phyloP scores from a whole-genome alignment of 1,139 yeast genomes.

The Yamadazyma oceani region DNA sequence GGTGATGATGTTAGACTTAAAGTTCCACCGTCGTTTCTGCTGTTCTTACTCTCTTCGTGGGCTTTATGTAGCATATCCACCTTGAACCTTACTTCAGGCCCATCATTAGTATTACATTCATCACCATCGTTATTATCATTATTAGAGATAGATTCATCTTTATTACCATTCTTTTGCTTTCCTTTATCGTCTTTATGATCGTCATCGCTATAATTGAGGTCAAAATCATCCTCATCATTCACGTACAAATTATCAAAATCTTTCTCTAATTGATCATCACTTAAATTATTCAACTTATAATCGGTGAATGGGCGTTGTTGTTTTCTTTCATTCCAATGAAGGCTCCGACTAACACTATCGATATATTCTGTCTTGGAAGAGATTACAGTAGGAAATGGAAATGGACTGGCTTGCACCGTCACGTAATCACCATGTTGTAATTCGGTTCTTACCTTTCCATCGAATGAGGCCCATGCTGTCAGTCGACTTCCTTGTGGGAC shows the following conservation, averaged over 20 bases:
- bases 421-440: slow-evolving; percentile 73
- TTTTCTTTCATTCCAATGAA: slow-evolving; percentile 86
- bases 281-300: slow-evolving; percentile 16
- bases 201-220: slow-evolving; percentile 29
- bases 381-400: slow-evolving; percentile 83
- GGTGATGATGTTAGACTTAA: slow-evolving; percentile 9
- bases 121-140: no score
- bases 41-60: no score
- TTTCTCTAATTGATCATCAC: slow-evolving; percentile 15
- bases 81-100: no score
- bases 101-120: no score
- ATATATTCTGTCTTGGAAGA: slow-evolving; percentile 75
- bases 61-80: no score
- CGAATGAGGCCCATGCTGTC: slow-evolving; percentile 91
- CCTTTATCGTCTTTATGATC: slow-evolving; percentile 10
- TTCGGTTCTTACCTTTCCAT: slow-evolving; percentile 78
- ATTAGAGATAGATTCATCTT: no score
- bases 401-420: slow-evolving; percentile 73
- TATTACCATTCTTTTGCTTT: no score
- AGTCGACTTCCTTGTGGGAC: slow-evolving; percentile 69
- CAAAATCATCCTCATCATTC: slow-evolving; percentile 23
- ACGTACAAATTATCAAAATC: slow-evolving; percentile 18
- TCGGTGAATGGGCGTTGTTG: slow-evolving; percentile 68
- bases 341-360: slow-evolving; percentile 77
- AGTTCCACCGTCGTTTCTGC: no score